Evolutionary conservation across 768 basidiomycete genomes (phyloP), one percentile per base, ranked within the genome.

Genomic region (Coprinellus aureogranulatus): DNA sequence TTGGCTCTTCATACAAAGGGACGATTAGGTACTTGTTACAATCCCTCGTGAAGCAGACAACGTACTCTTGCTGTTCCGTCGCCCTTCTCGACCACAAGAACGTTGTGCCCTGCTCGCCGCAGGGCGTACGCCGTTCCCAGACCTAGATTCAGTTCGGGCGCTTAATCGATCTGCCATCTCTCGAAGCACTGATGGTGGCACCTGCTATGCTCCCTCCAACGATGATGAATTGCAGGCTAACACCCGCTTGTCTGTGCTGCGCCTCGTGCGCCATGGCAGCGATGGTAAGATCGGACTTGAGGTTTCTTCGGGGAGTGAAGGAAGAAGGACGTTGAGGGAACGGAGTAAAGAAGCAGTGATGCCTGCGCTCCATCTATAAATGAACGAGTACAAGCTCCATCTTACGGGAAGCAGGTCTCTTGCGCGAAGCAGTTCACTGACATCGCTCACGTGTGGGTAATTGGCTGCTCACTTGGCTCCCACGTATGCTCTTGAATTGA

Each of bases 91-190:
- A 87, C 66, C 2, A 88, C 77, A 2, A 77, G 70, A n/a, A 87
- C 86, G 30, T 73, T 70, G 68, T 88, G 87, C 5, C 87, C 86
- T 5, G 79, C 79, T 62, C 76, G 77, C 45, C 75, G 75, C 41
- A 88, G 73, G 16, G 81, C 73, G 61, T 78, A 80, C 3, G 86
- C 86, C 34, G 78, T 71, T 2, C 85, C 78, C 48, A 86, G 70
- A 10, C 86, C 87, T 75, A 42, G n/a, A 56, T 41, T 12, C 44
- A 47, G 12, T 14, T 25, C 4, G 28, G 50, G 34, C 34, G 34
- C 34, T 34, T 56, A 31, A 31, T 45, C 52, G 37, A 34, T 51
- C 26, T 39, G 31, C 46, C 20, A 2, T 9, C 8, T n/a, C 20
- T 22, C 18, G 14, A 22, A 44, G 18, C 6, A n/a, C 14, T 8